Base-by-base conservation (phyloP, 495 filamentous ascomycete species). In the Entonaema liquescens region DNA sequence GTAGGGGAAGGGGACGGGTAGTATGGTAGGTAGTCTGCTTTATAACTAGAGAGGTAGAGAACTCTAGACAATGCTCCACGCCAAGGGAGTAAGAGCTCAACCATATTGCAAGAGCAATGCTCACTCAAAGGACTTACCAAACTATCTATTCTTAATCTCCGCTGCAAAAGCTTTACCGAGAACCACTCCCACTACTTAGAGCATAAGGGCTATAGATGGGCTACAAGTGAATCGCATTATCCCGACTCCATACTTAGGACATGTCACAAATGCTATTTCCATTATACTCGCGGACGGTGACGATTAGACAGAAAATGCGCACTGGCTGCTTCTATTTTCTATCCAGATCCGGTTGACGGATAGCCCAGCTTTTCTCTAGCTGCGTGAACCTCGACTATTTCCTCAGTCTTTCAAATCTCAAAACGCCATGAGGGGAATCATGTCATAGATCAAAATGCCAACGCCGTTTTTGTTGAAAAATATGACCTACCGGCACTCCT, bases 391-490 rank as follows among this genome's bases (percentile, higher is more conserved):
- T 50, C 62, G 64, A 63, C 62, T 49, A 44, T 65, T 28, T 58
- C 54, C 67, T 54, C 61, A 55, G 59, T 49, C 54, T 62, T 36
- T 67, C 29, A 75, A 76, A 76, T 70, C 38, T 69, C 69, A 70
- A 70, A 77, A 77, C 75, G 75, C 75, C 73, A 75, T 74, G 75
- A 76, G 75, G 75, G 75, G 75, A 77, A 77, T 77, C 75, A 83
- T 84, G 82, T 80, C 79, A 83, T 81, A 76, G 76, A 77, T 79
- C 13, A 81, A 82, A 79, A 74, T 75, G 78, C 79, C 81, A 83
- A 84, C 81, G 81, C 81, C 82, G 76, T 82, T 82, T 84, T 84
- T 83, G 80, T 83, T 83, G 80, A 81, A 84, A 84, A 84, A 82
- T 73, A 79, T 83, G 80, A 81, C 81, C 77, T 80, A 78, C 78